phyloP scores from a whole-genome alignment of 2,329 filamentous ascomycete species.

The Dendrostoma leiphaemia region DNA sequence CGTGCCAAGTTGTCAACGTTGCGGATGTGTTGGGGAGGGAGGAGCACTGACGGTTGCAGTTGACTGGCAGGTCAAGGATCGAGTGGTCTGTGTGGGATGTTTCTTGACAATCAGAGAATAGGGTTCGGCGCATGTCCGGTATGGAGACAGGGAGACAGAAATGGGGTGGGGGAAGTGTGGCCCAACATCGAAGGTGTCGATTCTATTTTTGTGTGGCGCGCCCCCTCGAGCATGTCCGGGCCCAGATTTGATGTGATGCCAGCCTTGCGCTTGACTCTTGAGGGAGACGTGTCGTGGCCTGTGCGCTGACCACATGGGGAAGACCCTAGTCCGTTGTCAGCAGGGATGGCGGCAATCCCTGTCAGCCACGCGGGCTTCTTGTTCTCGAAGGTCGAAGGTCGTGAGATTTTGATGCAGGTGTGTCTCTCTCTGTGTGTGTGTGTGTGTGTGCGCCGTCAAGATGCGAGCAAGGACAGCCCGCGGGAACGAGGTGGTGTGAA shows the following conservation, averaged over 20 bases:
- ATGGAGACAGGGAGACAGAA: neutral
- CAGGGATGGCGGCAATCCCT: constrained; percentile 4
- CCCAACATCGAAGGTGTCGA: neutral
- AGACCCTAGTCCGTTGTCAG: neutral
- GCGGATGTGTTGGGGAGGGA: no score
- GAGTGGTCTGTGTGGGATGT: no score
- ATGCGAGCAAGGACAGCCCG: no score
- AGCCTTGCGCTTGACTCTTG: neutral
- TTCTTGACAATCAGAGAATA: no score
- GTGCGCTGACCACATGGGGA: neutral
- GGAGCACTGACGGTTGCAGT: neutral
- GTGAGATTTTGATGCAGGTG: no score
- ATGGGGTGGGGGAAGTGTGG: neutral
- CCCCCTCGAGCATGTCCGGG: neutral
- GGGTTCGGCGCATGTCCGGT: neutral
- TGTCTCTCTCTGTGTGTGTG: no score
- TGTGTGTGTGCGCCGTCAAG: no score
- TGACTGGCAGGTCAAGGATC: no score
- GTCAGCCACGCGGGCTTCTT: constrained; percentile 15
- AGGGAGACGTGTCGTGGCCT: neutral
- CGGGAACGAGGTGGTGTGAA: no score
- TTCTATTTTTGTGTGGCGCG: neutral
- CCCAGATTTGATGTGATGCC: no score
- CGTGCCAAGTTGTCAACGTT: no score
- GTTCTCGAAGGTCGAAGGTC: constrained; percentile 2